These are phyloP conservation scores for Aspergillus puulaauensis DNA, from an alignment of 2,329 filamentous ascomycete species.

Conservation along the genomic window DNA sequence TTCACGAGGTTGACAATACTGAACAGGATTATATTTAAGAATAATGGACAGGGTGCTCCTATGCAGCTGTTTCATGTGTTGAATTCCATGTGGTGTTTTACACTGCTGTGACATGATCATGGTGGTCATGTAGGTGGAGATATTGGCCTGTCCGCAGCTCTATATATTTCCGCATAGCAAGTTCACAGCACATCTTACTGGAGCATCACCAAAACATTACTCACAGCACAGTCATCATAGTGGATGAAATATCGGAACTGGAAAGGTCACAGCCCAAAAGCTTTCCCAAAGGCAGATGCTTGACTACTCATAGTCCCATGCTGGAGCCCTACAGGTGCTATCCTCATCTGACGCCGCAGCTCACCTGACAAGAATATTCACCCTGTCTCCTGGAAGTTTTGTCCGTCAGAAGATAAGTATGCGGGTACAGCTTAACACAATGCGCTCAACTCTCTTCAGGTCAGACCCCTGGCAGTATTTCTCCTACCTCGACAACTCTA, in stretches of 20 bases:
- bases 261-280: not conserved
- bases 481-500: not conserved
- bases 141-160: no score
- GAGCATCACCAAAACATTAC: not conserved
- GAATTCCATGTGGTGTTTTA: no score
- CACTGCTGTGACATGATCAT: no score
- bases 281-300: not conserved
- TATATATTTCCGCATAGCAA: no score
- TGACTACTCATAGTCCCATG: not conserved
- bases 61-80: no score
- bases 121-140: no score
- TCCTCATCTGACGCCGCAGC: not conserved
- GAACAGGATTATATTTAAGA: no score
- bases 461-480: not conserved
- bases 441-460: not conserved
- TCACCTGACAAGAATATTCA: conserved; percentile 2
- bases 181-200: no score
- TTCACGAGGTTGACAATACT: not conserved
- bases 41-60: no score
- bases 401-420: not conserved
- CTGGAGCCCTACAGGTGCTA: not conserved
- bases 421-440: not conserved
- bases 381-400: not conserved
- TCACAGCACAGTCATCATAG: not conserved
- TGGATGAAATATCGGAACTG: not conserved